Conservation (phyloP, 139 green algal species). For the Zygnema circumcarinatum region DNA sequence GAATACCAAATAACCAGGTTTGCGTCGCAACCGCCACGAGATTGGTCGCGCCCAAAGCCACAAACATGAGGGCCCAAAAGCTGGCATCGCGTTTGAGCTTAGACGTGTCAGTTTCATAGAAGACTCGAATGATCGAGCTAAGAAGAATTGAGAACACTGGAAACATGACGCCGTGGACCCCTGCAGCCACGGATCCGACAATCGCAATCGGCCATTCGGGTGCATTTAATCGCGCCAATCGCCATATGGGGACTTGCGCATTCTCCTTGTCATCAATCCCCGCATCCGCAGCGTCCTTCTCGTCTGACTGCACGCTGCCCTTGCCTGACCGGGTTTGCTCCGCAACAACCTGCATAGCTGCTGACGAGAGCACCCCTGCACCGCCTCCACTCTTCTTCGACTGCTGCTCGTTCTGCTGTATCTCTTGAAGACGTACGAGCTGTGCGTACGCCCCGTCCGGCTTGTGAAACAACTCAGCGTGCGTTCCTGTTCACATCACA, state of each 20-base stretch:
- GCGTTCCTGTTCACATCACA: conserved; percentile 57
- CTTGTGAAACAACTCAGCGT: conserved; percentile 59
- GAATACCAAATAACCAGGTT: conserved; percentile 42
- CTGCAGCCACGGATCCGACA: conserved; percentile 33
- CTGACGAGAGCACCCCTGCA: too few relatives aligned
- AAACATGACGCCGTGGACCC: conserved; percentile 55
- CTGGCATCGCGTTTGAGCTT: conserved; percentile 31
- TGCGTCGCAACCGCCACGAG: conserved; percentile 40
- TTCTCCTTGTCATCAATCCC: neutral
- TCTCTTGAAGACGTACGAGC: conserved; percentile 49
- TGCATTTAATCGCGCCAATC: conserved; percentile 22
- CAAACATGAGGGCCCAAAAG: conserved; percentile 56
- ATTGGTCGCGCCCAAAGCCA: conserved; percentile 25
- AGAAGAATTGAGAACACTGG: conserved; percentile 61
- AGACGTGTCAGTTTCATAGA: conserved; percentile 44
- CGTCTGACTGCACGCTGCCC: neutral
- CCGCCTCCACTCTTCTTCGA: too few relatives aligned
- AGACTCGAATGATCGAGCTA: conserved; percentile 54
- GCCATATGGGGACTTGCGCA: conserved; percentile 9
- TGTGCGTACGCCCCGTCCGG: conserved; percentile 47
- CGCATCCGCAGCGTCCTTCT: neutral
- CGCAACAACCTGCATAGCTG: too few relatives aligned
- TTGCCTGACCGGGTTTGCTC: neutral
- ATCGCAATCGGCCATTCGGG: conserved; percentile 48
- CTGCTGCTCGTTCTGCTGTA: neutral